Conservation (phyloP, 176 grass and related monocot genomes). For the Urochloa ruziziensis region DNA sequence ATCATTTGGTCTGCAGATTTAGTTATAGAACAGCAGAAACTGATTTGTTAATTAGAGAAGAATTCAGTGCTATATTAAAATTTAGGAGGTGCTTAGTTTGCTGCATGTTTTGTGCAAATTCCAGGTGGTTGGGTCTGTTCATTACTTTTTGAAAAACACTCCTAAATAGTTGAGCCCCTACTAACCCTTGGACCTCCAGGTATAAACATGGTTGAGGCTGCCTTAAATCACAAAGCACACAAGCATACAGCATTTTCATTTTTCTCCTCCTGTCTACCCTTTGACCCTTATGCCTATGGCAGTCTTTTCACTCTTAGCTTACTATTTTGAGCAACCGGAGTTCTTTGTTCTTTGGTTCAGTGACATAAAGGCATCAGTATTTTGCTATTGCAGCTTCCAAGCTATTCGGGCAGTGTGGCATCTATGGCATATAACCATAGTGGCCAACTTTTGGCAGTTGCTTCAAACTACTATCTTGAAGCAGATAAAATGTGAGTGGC, state of each 20-base stretch:
- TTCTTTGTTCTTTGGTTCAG: slow-evolving; percentile 6
- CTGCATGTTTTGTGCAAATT: slow-evolving; percentile 7
- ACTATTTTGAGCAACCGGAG: background rate
- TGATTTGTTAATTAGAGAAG: background rate
- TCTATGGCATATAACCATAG: slow-evolving; percentile 54
- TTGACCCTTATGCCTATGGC: background rate
- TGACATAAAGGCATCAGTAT: background rate
- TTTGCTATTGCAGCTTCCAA: slow-evolving; percentile 45
- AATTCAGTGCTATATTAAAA: background rate
- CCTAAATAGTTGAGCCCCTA: background rate
- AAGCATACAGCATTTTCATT: background rate
- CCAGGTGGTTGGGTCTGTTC: background rate
- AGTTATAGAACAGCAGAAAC: background rate
- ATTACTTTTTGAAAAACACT: background rate
- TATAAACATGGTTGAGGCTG: slow-evolving; percentile 13
- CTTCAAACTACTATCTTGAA: slow-evolving; percentile 47
- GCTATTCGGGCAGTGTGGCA: slow-evolving; percentile 48
- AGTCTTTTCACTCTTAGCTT: background rate
- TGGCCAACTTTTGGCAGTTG: slow-evolving; percentile 63
- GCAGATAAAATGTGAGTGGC: slow-evolving; percentile 56
- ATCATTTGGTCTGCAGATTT: background rate
- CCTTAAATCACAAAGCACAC: background rate
- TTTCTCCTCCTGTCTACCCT: background rate
- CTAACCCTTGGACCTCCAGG: background rate
- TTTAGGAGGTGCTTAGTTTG: background rate